Base-by-base conservation (phyloP, 257 asterid species). In the Cordia subcordata region DNA sequence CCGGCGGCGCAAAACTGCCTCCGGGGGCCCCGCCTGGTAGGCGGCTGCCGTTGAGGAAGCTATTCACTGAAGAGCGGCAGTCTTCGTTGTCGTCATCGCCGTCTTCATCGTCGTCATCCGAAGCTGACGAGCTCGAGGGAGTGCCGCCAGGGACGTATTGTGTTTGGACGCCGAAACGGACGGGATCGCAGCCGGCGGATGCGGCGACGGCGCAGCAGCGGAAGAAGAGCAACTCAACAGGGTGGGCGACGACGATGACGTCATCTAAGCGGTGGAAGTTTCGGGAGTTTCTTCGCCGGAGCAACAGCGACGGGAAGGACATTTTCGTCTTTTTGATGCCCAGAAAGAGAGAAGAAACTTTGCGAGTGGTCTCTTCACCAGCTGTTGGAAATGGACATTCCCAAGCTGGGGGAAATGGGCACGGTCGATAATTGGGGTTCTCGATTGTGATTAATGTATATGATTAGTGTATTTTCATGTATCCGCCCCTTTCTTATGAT, bases 41-140 rank as follows among this genome's bases (percentile, higher is more conserved):
- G 21, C 62, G 80, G 57, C 45, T 68, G 39, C 66, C 80, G 8
- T 49, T 78, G 52, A 39, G 73, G 61, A 74, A 57, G 52, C 70
- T 78, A 21, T 74, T 78, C 37, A 65, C 13, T 16, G 78, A 74
- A 50, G 78, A 70, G 2, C 61, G 80, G 49, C 68, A 71, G 33
- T 19, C 53, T 35, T 22, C 62, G 11, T 59, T 59, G 6, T 60
- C 74, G 19, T 70, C 77, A 5, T 39, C 44, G 44, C 12, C 8
- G 8, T 39, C 44, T 5, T 39, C 44, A 5, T 63, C 64, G 23
- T 77, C 79, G 5, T 77, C 79, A 8, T 67, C 78, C 18, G 83
- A 78, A 44, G 73, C 70, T 4, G 83, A 78, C 40, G 83, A 78
- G 15, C 68, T 78, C 42, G 75, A 74, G 15, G 73, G 69, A 1